Evolutionary conservation across 75 land plant species (phyloP).

Genomic region (Chamaecyparis obtusa): DNA sequence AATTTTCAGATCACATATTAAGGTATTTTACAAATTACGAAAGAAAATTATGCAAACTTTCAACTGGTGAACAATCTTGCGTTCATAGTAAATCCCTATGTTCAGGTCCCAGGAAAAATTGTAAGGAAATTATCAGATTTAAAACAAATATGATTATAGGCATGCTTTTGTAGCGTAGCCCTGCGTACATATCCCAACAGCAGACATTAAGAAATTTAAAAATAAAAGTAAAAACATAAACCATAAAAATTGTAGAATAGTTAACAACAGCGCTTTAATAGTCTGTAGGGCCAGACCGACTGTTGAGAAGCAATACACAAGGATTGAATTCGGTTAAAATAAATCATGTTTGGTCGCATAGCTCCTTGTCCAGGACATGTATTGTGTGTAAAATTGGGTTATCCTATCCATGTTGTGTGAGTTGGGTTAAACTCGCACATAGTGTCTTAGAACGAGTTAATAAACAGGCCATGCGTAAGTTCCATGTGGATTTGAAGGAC

Average conservation of each 20-base stretch:
- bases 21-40: too few relatives aligned
- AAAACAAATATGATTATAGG: too few relatives aligned
- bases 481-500: not conserved
- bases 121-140: too few relatives aligned
- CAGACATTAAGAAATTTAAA: not conserved
- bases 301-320: not conserved
- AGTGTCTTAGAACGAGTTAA: not conserved
- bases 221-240: too few relatives aligned
- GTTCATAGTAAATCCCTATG: too few relatives aligned
- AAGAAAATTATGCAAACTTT: too few relatives aligned
- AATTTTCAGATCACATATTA: too few relatives aligned
- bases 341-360: not conserved
- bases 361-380: not conserved
- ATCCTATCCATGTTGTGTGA: too few relatives aligned
- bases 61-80: too few relatives aligned
- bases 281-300: not conserved
- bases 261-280: not conserved
- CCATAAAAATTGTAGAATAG: not conserved
- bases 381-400: not conserved
- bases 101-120: too few relatives aligned
- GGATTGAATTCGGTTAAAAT: too few relatives aligned
- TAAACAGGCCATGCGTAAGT: not conserved
- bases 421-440: not conserved
- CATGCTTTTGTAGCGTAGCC: too few relatives aligned
- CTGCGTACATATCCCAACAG: not conserved